A percentile compares a stretch with the other conserved stretches of the same genome.
Conservation (phyloP, 2,329 filamentous ascomycete genomes). For the Microsporum canis region DNA sequence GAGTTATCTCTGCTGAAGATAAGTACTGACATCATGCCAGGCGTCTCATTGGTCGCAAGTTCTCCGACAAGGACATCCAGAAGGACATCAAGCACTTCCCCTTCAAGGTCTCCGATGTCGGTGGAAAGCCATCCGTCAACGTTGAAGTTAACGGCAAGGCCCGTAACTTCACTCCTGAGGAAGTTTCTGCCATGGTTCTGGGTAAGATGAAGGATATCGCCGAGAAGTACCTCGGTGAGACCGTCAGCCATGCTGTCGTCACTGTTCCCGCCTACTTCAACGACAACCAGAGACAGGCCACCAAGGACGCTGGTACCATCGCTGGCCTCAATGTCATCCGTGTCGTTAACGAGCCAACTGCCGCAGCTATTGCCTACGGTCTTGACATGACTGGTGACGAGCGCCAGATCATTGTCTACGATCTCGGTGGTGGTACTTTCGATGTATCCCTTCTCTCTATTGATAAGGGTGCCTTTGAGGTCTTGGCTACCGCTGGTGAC, state of each 20-base stretch:
- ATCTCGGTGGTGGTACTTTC: slow-evolving; percentile 88
- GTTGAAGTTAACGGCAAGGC: slow-evolving; percentile 49
- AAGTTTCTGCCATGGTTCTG: slow-evolving; percentile 56
- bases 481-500: slow-evolving; percentile 88
- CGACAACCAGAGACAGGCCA: slow-evolving; percentile 92
- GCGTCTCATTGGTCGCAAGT: slow-evolving; percentile 78
- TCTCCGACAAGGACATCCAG: slow-evolving; percentile 74
- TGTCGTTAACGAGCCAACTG: slow-evolving; percentile 93
- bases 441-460: slow-evolving; percentile 90
- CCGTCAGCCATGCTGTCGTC: slow-evolving; percentile 58
- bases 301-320: slow-evolving; percentile 87
- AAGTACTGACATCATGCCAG: slow-evolving; percentile 32
- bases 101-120: slow-evolving; percentile 83
- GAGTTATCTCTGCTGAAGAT: neutral
- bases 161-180: slow-evolving; percentile 55
- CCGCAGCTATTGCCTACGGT: slow-evolving; percentile 88
- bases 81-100: slow-evolving; percentile 96
- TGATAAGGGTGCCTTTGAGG: slow-evolving; percentile 87
- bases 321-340: slow-evolving; percentile 90
- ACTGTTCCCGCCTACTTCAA: slow-evolving; percentile 98
- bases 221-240: slow-evolving; percentile 50
- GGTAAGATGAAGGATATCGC: slow-evolving; percentile 58
- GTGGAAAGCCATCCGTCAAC: slow-evolving; percentile 76
- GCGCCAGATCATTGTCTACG: slow-evolving; percentile 84
- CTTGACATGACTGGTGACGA: slow-evolving; percentile 76